These are phyloP conservation scores for Cinchona pubescens DNA, from an alignment of 257 asterid genomes.

Conservation along the genomic window DNA sequence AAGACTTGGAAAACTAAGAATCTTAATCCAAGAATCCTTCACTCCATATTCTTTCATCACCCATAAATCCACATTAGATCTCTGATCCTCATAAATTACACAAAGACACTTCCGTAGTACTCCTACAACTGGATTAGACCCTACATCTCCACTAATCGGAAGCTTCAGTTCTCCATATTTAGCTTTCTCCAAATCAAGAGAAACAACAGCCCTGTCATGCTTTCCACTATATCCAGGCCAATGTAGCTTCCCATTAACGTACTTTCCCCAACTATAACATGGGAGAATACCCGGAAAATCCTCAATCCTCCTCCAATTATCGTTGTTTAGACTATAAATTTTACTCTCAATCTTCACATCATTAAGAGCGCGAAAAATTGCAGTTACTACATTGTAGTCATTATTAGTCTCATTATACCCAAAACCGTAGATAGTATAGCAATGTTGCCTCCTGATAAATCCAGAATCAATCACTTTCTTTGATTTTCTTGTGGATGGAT, in stretches of 20 bases:
- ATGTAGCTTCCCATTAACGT: conserved; percentile 27
- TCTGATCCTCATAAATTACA: conserved; percentile 20
- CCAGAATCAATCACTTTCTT: conserved; percentile 24
- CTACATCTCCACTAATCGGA: conserved; percentile 34
- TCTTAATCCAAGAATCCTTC: conserved; percentile 41
- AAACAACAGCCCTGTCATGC: conserved; percentile 6
- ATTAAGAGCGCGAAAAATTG: conserved; percentile 25
- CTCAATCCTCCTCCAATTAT: conserved; percentile 47
- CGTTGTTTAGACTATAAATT: conserved; percentile 36
- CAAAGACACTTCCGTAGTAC: conserved; percentile 33
- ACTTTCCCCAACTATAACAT: conserved; percentile 4
- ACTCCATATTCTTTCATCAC: conserved; percentile 46
- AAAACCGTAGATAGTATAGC: conserved; percentile 32
- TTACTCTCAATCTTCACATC: conserved; percentile 17
- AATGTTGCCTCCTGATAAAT: not conserved
- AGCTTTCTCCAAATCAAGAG: conserved; percentile 38
- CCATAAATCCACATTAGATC: conserved; percentile 34
- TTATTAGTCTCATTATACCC: conserved; percentile 35
- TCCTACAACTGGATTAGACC: conserved; percentile 9
- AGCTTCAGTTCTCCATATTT: conserved; percentile 36
- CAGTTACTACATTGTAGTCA: conserved; percentile 52
- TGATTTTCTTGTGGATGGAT: conserved; percentile 22
- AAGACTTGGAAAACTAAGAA: conserved; percentile 17
- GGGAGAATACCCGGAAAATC: conserved; percentile 35
- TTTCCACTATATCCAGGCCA: conserved; percentile 13